Percentiles rank a stretch among this genome's conserved stretches.
Evolutionary conservation across 2,329 filamentous ascomycete species (phyloP).

Genomic region (Aspergillus quadrilineatus): DNA sequence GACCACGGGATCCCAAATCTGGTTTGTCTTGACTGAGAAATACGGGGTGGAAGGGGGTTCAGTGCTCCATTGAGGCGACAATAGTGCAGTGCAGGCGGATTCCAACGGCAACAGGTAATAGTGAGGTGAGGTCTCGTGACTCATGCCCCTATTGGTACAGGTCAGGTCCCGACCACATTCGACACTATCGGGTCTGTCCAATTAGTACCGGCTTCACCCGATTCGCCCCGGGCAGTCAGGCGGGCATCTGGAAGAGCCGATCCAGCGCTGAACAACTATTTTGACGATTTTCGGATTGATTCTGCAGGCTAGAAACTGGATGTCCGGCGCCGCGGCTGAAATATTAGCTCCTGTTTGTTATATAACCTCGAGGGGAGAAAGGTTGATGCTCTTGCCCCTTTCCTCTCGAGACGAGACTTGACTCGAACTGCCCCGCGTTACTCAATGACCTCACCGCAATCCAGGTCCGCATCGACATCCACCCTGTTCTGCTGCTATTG

Average conservation of each 20-base stretch:
- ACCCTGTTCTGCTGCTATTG: slow-evolving; percentile 17
- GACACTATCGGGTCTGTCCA: neutral
- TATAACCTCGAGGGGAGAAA: neutral
- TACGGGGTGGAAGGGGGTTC: neutral
- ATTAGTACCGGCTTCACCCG: neutral
- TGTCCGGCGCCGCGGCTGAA: neutral
- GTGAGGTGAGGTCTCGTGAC: neutral
- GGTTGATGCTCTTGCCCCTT: neutral
- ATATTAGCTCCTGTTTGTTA: neutral
- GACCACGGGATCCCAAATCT: neutral
- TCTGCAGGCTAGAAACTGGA: neutral
- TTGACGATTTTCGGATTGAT: neutral
- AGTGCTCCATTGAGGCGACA: neutral
- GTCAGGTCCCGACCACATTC: neutral
- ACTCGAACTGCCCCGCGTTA: slow-evolving; percentile 19
- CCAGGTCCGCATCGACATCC: slow-evolving; percentile 23
- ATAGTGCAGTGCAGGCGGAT: no score
- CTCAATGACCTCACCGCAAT: slow-evolving; percentile 19
- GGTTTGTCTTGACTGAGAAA: neutral
- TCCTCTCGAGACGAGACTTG: neutral
- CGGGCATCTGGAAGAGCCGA: neutral
- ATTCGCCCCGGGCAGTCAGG: neutral
- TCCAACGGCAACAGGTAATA: neutral
- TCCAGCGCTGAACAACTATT: neutral
- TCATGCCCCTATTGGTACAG: neutral